Conservation (phyloP, 495 filamentous ascomycete species). For the Penicillium samsonianum region DNA sequence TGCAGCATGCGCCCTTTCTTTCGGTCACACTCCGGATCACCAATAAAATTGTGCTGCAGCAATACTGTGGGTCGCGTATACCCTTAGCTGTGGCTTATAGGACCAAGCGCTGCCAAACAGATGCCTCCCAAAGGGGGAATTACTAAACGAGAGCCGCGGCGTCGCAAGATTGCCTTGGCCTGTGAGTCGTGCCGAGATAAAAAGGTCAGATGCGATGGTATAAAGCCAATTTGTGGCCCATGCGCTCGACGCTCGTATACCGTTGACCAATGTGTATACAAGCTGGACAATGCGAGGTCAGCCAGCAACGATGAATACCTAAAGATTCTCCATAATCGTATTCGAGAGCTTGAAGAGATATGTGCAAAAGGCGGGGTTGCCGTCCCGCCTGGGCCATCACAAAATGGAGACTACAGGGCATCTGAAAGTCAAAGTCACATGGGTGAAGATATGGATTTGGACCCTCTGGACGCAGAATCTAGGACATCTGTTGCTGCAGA, state of each 20-base stretch:
- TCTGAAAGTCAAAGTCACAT: constrained; percentile 1
- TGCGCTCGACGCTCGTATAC: constrained; percentile 38
- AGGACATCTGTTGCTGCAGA: constrained; percentile 28
- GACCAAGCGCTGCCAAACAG: neutral
- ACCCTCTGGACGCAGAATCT: constrained; percentile 17
- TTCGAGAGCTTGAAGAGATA: constrained; percentile 38
- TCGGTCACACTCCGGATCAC: constrained; percentile 8
- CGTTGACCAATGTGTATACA: constrained; percentile 43
- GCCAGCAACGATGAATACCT: constrained; percentile 44
- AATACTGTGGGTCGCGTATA: constrained; percentile 1
- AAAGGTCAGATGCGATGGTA: constrained; percentile 47
- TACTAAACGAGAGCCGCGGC: constrained; percentile 21
- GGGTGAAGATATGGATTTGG: constrained; percentile 6
- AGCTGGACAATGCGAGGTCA: constrained; percentile 36
- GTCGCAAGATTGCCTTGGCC: constrained; percentile 32
- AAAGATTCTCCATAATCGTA: constrained; percentile 37
- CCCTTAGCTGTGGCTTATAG: constrained; percentile 4
- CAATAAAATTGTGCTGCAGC: neutral
- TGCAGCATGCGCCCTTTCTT: neutral
- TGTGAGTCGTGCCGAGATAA: constrained; percentile 47
- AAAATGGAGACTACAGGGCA: constrained; percentile 9
- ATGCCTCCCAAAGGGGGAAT: constrained; percentile 24
- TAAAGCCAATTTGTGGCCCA: constrained; percentile 47
- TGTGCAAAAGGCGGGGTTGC: constrained; percentile 36
- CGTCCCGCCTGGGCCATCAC: constrained; percentile 16